Percentiles rank a stretch among this genome's conserved stretches.
Evolutionary conservation across 2,329 filamentous ascomycete species (phyloP).

Genomic region (Tolypocladium guangdongense): DNA sequence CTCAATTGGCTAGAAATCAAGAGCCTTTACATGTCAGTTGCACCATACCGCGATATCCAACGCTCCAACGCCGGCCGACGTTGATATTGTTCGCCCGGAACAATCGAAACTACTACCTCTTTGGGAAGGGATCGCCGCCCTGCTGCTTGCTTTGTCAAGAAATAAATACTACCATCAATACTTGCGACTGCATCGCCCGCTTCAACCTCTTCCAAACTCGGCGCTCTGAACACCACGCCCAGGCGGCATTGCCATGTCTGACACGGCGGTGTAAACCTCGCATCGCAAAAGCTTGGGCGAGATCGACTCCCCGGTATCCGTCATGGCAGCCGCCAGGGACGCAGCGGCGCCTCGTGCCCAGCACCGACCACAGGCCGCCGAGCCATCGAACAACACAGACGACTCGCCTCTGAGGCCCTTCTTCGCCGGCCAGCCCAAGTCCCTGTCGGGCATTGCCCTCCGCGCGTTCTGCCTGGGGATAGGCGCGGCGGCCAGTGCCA

Average conservation of each 20-base stretch:
- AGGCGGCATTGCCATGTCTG: not conserved
- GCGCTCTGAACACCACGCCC: too few relatives aligned
- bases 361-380: not conserved
- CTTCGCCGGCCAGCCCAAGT: conserved; percentile 39
- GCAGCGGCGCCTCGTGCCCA: not conserved
- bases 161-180: too few relatives aligned
- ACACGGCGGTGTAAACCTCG: not conserved
- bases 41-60: too few relatives aligned
- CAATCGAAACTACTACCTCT: conserved; percentile 5
- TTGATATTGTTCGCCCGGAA: conserved; percentile 18
- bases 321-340: conserved; percentile 2
- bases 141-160: not conserved
- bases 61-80: not conserved
- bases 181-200: not conserved
- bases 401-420: conserved; percentile 19
- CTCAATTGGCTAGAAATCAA: too few relatives aligned
- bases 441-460: conserved; percentile 47
- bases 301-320: not conserved
- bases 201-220: not conserved
- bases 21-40: too few relatives aligned
- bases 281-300: not conserved
- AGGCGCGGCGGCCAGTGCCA: conserved; percentile 25
- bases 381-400: not conserved
- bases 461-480: conserved; percentile 45
- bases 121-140: not conserved